Evolutionary conservation across 805 yeast genomes (phyloP), one percentile per base, ranked within the genome.

Genomic region (Torulaspora indica): DNA sequence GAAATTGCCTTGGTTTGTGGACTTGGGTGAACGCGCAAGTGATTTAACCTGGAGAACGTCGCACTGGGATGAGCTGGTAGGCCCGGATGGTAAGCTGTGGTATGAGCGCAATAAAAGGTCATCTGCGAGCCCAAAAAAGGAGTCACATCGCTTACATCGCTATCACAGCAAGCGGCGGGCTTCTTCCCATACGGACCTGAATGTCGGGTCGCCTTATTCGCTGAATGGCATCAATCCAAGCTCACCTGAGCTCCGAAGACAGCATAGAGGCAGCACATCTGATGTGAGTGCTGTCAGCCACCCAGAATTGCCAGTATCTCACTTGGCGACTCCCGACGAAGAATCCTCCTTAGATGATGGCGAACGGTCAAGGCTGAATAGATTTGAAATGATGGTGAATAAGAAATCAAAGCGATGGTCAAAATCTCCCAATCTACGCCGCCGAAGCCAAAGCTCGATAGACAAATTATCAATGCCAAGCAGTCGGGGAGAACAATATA

Each of bases 1-100:
- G 61, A 72, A 71, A 45, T 62, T 77, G 57, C 65, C 73, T 5
- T 84, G 90, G 90, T 80, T 82, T 40, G 72, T 84, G 4, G 83
- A 79, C 42, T 55, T 80, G 39, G 69, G 75, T 46, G 93, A 84
- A 55, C 61, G 73, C 24, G 60, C 76, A 9, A 72, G 75, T 43
- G 90, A 84, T 57, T 38, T 72, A 10, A 64, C 71, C 2, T 83
- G 88, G 86, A 58, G 67, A 45, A 54, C 60, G 3, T 40, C 58
- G 2, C 64, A 63, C 41, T 61, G 65, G 66, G 50, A 57, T 40
- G 66, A 63, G 35, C 47, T 63, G 34, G 49, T 50, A 12, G 56
- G 54, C 31, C 64, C 65, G 3, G 45, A 56, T 28, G 65, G 64
- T 2, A 48, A 56, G 9, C 42, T 47, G 12, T 63, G 66, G 66